These are phyloP conservation scores for Cordyceps sp. DNA, from an alignment of 2,329 filamentous ascomycete genomes.

Conservation along the genomic window DNA sequence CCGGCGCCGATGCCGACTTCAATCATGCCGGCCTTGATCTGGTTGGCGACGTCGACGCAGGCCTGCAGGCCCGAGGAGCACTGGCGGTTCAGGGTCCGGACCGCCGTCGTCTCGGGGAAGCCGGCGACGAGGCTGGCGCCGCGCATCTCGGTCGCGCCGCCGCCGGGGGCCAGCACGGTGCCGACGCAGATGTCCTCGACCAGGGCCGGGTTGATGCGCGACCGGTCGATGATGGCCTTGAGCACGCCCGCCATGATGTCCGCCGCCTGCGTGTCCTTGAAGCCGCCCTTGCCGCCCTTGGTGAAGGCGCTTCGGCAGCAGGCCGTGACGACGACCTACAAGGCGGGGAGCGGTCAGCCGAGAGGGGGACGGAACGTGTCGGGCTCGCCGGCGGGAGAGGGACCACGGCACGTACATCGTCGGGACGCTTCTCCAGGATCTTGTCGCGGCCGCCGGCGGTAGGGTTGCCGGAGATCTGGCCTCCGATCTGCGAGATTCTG, in stretches of 20 bases:
- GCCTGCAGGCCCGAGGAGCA: conserved; percentile 89
- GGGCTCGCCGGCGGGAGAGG: no score
- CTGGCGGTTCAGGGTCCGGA: conserved; percentile 81
- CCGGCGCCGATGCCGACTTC: conserved; percentile 87
- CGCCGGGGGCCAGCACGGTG: conserved; percentile 78
- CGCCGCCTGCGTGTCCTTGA: conserved; percentile 84
- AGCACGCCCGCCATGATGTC: conserved; percentile 78
- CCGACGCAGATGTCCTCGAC: conserved; percentile 92
- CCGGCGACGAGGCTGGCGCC: conserved; percentile 81
- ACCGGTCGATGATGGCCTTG: conserved; percentile 66
- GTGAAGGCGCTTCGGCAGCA: conserved; percentile 85
- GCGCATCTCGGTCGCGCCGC: conserved; percentile 92
- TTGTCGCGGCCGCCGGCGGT: conserved; percentile 32
- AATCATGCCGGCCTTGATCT: conserved; percentile 82
- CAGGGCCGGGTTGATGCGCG: conserved; percentile 70
- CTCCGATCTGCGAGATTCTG: conserved; percentile 41
- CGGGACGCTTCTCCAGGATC: conserved; percentile 48
- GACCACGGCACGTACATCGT: conserved; percentile 38
- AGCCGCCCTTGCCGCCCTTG: conserved; percentile 80
- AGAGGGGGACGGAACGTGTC: no score
- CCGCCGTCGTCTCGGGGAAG: conserved; percentile 71
- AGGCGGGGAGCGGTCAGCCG: conserved; percentile 4
- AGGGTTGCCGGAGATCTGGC: conserved; percentile 46
- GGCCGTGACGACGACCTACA: conserved; percentile 84
- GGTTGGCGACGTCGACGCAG: conserved; percentile 85